Percentiles rank a stretch among this genome's conserved stretches.
phyloP scores from a whole-genome alignment of 768 basidiomycete genomes.

The Macrocybe gigantea region DNA sequence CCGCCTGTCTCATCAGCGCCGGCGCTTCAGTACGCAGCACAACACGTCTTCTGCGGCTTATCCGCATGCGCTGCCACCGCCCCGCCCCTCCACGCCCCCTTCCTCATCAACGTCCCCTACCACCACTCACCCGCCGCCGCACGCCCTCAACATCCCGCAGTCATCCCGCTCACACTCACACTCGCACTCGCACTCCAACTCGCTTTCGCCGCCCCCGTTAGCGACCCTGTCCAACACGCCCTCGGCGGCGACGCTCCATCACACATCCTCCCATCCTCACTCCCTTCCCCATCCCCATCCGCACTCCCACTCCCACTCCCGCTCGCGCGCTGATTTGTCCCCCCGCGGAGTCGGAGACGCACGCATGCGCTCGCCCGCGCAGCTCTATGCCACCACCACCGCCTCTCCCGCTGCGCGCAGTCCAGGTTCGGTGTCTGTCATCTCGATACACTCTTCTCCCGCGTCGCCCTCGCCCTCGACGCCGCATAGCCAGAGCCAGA shows the following conservation, averaged over 20 bases:
- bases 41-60: constrained; percentile 5
- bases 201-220: constrained; percentile 46
- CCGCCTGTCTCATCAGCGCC: neutral
- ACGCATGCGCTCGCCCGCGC: too few relatives aligned
- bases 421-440: too few relatives aligned
- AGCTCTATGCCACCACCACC: too few relatives aligned
- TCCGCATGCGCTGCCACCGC: constrained; percentile 13
- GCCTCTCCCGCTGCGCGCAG: too few relatives aligned
- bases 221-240: constrained; percentile 34
- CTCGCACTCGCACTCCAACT: constrained; percentile 9
- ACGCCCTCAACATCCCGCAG: constrained; percentile 8
- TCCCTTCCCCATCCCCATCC: neutral
- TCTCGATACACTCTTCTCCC: too few relatives aligned
- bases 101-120: constrained; percentile 5
- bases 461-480: too few relatives aligned
- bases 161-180: neutral
- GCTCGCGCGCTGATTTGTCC: too few relatives aligned
- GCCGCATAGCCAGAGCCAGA: too few relatives aligned
- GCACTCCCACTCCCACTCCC: neutral
- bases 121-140: constrained; percentile 2
- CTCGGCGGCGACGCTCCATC: too few relatives aligned
- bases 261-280: neutral
- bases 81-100: constrained; percentile 4
- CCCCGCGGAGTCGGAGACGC: too few relatives aligned
- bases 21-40: neutral